phyloP scores from a whole-genome alignment of 2,329 filamentous ascomycete species.

The Fusarium nanum region DNA sequence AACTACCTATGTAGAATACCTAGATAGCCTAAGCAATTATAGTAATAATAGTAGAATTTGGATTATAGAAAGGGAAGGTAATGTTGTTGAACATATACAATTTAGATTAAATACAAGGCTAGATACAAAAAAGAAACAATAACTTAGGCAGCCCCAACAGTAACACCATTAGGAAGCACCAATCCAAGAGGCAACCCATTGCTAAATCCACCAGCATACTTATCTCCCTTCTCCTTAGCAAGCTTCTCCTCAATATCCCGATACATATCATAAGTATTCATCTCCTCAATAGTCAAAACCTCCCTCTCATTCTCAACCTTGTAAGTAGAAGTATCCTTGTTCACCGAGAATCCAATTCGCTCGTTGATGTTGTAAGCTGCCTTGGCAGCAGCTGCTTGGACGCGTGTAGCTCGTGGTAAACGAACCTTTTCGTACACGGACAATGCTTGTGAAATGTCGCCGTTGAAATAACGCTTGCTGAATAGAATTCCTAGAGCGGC shows the following conservation, averaged over 20 bases:
- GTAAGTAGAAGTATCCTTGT: conserved; percentile 67
- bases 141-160: conserved; percentile 40
- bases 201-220: conserved; percentile 54
- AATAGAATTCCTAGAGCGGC: conserved; percentile 73
- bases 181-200: conserved; percentile 61
- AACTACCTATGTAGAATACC: too few species aligned
- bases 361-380: conserved; percentile 72
- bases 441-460: conserved; percentile 61
- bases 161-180: conserved; percentile 62
- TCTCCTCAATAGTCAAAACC: conserved; percentile 75
- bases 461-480: conserved; percentile 58
- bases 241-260: conserved; percentile 64
- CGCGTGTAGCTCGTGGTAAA: conserved; percentile 64
- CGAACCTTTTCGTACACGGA: conserved; percentile 64
- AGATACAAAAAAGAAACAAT: not conserved
- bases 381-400: conserved; percentile 68
- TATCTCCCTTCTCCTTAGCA: conserved; percentile 48
- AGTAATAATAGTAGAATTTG: too few species aligned
- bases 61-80: too few species aligned
- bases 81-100: too few species aligned
- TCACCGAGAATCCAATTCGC: conserved; percentile 72
- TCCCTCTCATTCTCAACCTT: conserved; percentile 70
- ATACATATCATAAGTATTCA: conserved; percentile 74
- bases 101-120: not conserved
- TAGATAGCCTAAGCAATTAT: too few species aligned